Percentiles rank a stretch among this genome's conserved stretches.
Conservation (phyloP, 371 early-diverging fungal genomes). For the Zopfochytrium polystomum region DNA sequence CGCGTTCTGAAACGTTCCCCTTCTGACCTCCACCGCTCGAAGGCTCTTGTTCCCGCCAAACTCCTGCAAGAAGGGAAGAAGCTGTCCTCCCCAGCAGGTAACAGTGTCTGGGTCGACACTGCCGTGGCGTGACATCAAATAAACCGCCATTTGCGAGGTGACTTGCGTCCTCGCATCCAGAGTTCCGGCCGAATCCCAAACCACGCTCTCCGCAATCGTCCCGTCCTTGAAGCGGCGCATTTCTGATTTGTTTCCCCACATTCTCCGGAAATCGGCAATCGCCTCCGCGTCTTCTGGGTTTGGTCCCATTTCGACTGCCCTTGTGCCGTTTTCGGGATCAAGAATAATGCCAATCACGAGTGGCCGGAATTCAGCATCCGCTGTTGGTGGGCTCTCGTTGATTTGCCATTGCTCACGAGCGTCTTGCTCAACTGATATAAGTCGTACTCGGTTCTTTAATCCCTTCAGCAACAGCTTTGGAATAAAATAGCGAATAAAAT, state of each 20-base stretch:
- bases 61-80: slow-evolving; percentile 45
- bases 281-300: slow-evolving; percentile 44
- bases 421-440: slow-evolving; percentile 54
- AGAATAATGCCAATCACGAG: slow-evolving; percentile 68
- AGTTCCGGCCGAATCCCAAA: slow-evolving; percentile 65
- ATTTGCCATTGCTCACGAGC: slow-evolving; percentile 17
- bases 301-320: slow-evolving; percentile 80
- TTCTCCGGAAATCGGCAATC: slow-evolving; percentile 64
- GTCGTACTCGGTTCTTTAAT: slow-evolving; percentile 63
- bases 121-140: slow-evolving; percentile 72
- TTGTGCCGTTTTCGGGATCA: slow-evolving; percentile 61
- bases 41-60: slow-evolving; percentile 9
- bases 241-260: slow-evolving; percentile 85
- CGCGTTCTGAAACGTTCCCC: slow-evolving; percentile 62
- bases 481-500: slow-evolving; percentile 44
- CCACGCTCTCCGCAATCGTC: slow-evolving; percentile 75
- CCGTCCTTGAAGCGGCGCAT: slow-evolving; percentile 87
- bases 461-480: slow-evolving; percentile 59
- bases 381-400: slow-evolving; percentile 8
- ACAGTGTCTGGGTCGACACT: slow-evolving; percentile 45
- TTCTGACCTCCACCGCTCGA: not conserved
- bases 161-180: slow-evolving; percentile 69
- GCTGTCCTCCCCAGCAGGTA: slow-evolving; percentile 68
- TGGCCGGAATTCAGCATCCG: slow-evolving; percentile 25
- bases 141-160: slow-evolving; percentile 73